These are phyloP conservation scores for Athelia psychrophila DNA, from an alignment of 1,284 basidiomycete species.

Conservation along the genomic window DNA sequence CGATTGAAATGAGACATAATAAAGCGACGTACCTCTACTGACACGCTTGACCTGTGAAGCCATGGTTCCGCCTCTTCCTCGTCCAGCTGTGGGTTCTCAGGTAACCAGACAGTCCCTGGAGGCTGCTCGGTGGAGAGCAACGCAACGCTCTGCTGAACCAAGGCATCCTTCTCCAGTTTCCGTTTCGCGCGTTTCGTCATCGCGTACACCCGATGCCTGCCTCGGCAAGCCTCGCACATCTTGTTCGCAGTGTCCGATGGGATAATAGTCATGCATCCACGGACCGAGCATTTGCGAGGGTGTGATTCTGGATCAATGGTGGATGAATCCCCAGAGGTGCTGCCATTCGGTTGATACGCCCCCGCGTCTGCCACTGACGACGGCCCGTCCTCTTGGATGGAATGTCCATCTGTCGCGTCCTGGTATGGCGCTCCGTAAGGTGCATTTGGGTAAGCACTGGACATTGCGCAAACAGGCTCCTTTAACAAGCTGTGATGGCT, in stretches of 20 bases:
- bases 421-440: not conserved
- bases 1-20: not conserved
- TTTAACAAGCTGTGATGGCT: not conserved
- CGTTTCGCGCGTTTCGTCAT: conserved; percentile 48
- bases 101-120: conserved; percentile 21
- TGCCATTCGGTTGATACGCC: not conserved
- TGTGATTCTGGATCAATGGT: not conserved
- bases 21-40: not conserved
- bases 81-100: conserved; percentile 5
- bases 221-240: conserved; percentile 53
- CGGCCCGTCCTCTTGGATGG: not conserved
- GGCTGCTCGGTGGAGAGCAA: conserved; percentile 12
- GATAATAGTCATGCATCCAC: conserved; percentile 26
- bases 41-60: not conserved
- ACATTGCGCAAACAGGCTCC: not conserved
- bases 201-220: conserved; percentile 49
- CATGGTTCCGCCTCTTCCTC: not conserved
- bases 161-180: conserved; percentile 48
- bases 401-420: not conserved
- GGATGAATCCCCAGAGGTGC: not conserved
- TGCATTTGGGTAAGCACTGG: not conserved
- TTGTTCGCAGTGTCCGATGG: conserved; percentile 28
- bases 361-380: not conserved
- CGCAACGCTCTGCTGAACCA: conserved; percentile 26
- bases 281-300: conserved; percentile 29